Conservation (phyloP, 805 yeast genomes). For the fission yeast (Schizosaccharomyces pombe) region DNA sequence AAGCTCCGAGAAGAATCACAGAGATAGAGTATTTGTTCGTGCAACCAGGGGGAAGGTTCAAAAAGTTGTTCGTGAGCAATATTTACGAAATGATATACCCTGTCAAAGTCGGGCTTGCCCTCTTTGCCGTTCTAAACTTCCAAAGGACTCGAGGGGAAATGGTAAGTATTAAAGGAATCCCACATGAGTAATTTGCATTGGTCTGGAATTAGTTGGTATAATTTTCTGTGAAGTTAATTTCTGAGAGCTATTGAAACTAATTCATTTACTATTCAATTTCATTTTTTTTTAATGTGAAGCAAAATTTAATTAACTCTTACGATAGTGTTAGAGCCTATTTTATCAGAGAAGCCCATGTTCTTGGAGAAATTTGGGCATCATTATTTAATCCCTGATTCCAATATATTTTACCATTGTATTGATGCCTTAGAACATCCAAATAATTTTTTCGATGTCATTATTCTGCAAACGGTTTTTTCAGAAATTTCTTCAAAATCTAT, state of each 20-base stretch:
- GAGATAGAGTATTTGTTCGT: conserved; percentile 63
- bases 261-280: not conserved
- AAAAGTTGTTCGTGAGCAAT: conserved; percentile 83
- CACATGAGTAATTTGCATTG: not conserved
- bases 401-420: conserved; percentile 32
- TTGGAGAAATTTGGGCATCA: conserved; percentile 35
- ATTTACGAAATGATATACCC: conserved; percentile 75
- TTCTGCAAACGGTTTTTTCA: conserved; percentile 89
- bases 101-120: conserved; percentile 57
- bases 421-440: conserved; percentile 61
- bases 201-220: not conserved
- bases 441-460: conserved; percentile 66
- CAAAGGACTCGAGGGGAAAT: conserved; percentile 33
- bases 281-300: not conserved
- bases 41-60: conserved; percentile 69
- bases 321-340: conserved; percentile 28
- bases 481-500: conserved; percentile 72
- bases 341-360: conserved; percentile 35
- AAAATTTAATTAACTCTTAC: not conserved
- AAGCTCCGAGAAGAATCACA: not conserved
- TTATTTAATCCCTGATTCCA: conserved; percentile 69
- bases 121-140: conserved; percentile 30
- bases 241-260: not conserved
- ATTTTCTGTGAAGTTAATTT: not conserved
- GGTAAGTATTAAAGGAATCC: too few species aligned